Conservation (phyloP, 345 rosid genomes). For the Pelargonium nanum region DNA sequence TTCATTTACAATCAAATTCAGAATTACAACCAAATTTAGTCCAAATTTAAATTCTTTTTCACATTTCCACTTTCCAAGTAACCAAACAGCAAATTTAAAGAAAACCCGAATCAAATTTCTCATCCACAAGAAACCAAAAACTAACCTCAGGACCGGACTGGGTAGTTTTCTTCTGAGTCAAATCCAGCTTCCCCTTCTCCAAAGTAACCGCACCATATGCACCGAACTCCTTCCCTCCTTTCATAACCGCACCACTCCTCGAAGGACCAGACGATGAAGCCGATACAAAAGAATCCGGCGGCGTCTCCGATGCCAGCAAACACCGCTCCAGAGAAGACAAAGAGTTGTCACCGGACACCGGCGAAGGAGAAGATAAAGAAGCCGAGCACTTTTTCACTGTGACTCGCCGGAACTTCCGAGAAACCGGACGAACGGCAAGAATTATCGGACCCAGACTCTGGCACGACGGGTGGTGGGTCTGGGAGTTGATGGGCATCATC, state of each 20-base stretch:
- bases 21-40: background rate
- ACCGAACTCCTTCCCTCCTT: conserved; percentile 43
- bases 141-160: conserved; percentile 72
- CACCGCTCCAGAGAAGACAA: conserved; percentile 44
- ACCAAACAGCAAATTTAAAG: background rate
- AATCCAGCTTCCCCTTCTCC: conserved; percentile 81
- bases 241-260: conserved; percentile 63
- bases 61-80: background rate
- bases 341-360: background rate
- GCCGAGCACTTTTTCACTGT: background rate
- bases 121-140: background rate
- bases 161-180: conserved; percentile 48
- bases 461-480: too few relatives aligned
- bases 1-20: background rate
- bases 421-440: background rate
- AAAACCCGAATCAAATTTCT: background rate
- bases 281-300: background rate
- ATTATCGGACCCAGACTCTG: background rate
- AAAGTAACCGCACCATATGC: conserved; percentile 72
- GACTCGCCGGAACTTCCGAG: background rate
- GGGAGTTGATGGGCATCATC: background rate
- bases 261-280: conserved; percentile 20
- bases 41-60: background rate
- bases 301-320: conserved; percentile 25
- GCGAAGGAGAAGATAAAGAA: background rate